phyloP scores from a whole-genome alignment of 192 early-diverging fungal species.

The Coemansia sp. region DNA sequence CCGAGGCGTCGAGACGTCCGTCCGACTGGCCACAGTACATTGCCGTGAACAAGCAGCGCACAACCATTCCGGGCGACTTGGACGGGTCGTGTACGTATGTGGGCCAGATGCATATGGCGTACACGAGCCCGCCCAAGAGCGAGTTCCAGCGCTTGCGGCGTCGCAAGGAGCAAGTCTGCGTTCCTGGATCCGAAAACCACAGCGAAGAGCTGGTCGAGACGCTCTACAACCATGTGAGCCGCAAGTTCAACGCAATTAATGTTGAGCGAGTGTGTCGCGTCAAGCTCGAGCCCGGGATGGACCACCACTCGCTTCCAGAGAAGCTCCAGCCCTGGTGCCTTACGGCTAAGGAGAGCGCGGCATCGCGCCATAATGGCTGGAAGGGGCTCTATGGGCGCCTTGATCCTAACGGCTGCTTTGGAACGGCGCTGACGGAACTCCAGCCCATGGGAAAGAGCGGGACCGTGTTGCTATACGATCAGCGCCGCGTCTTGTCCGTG shows the following conservation, averaged over 20 bases:
- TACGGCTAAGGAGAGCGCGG: constrained; percentile 52
- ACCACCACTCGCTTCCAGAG: constrained; percentile 54
- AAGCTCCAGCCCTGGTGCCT: constrained; percentile 61
- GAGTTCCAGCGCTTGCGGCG: constrained; percentile 57
- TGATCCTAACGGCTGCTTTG: constrained; percentile 59
- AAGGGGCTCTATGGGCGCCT: constrained; percentile 64
- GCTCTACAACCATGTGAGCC: constrained; percentile 55
- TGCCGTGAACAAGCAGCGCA: constrained; percentile 22
- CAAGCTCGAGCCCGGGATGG: constrained; percentile 50
- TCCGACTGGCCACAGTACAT: constrained; percentile 27
- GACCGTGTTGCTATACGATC: constrained; percentile 63
- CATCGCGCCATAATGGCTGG: constrained; percentile 60
- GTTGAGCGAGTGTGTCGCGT: constrained; percentile 59
- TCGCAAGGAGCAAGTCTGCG: constrained; percentile 30
- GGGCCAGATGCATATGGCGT: constrained; percentile 47
- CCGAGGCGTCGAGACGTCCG: constrained; percentile 15
- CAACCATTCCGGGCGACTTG: constrained; percentile 7
- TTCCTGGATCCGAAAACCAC: constrained; percentile 12
- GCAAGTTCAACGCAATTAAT: constrained; percentile 52
- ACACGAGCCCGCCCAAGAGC: constrained; percentile 42
- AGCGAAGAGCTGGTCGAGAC: constrained; percentile 27
- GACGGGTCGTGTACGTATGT: constrained; percentile 38
- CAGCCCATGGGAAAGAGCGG: constrained; percentile 64
- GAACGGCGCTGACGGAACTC: constrained; percentile 60
- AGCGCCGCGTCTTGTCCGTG: constrained; percentile 58